Evolutionary conservation across 2,329 filamentous ascomycete species (phyloP).

Genomic region (Calonectria leucothoes): DNA sequence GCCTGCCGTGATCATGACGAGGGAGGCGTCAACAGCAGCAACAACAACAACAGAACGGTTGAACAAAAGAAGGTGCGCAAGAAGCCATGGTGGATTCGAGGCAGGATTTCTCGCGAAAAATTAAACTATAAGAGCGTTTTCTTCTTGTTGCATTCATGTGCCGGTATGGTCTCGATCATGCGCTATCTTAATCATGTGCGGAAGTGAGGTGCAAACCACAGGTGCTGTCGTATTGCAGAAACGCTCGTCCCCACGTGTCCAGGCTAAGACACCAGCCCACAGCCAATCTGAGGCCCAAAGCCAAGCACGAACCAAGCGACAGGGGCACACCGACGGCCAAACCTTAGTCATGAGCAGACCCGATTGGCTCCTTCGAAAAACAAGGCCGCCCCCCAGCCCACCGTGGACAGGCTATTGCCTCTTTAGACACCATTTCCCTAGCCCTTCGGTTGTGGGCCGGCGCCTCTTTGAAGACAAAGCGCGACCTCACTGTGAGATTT

Average conservation of each 20-base stretch:
- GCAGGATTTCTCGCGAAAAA: background rate
- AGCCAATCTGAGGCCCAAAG: constrained; percentile 29
- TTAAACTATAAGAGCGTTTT: background rate
- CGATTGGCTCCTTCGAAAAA: background rate
- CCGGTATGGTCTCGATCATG: constrained; percentile 22
- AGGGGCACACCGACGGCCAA: background rate
- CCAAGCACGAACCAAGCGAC: constrained; percentile 28
- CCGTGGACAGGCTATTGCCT: background rate
- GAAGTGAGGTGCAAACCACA: constrained; percentile 13
- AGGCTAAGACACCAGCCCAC: constrained; percentile 21
- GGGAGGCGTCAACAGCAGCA: background rate
- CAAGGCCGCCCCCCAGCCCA: background rate
- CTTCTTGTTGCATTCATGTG: constrained; percentile 7
- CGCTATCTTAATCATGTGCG: constrained; percentile 29
- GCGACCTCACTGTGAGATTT: background rate
- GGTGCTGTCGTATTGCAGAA: constrained; percentile 33
- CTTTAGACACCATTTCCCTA: background rate
- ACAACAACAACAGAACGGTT: background rate
- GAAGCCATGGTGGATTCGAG: background rate
- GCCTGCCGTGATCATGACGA: constrained; percentile 16
- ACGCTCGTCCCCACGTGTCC: constrained; percentile 33
- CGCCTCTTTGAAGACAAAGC: background rate
- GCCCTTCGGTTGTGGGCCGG: background rate
- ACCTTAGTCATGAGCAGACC: background rate
- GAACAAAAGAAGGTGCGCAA: background rate